phyloP scores from a whole-genome alignment of 2,329 filamentous ascomycete species.

The Aureobasidium sp. region DNA sequence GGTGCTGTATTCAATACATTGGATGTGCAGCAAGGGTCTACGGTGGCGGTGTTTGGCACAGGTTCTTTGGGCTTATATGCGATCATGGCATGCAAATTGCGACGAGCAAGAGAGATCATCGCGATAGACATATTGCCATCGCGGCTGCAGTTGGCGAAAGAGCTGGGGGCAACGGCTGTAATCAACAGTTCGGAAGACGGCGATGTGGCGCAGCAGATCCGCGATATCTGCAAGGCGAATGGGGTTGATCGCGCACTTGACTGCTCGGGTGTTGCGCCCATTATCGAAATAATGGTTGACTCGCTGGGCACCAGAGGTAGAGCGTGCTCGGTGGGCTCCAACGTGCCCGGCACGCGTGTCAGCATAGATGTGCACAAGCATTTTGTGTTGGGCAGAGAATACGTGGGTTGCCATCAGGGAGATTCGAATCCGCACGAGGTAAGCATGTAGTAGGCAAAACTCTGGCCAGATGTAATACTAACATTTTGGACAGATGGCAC shows the following conservation, averaged over 20 bases:
- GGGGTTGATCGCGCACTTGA: neutral
- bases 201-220: neutral
- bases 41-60: conserved; percentile 36
- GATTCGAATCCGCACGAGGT: conserved; percentile 2
- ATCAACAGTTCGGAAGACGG: conserved; percentile 26
- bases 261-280: neutral
- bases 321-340: neutral
- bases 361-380: neutral
- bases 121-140: conserved; percentile 31
- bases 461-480: too few species aligned
- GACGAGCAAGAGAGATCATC: conserved; percentile 32
- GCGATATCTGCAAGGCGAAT: neutral
- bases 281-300: neutral
- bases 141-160: conserved; percentile 32
- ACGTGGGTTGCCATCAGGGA: neutral
- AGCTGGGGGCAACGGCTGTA: conserved; percentile 34
- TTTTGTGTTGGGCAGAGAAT: neutral
- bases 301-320: neutral
- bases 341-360: neutral
- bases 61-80: conserved; percentile 41
- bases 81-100: conserved; percentile 42
- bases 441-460: neutral
- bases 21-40: conserved; percentile 28
- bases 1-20: conserved; percentile 35
- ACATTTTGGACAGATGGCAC: neutral